Evolutionary conservation across 306 rosid species (phyloP), one percentile per base, ranked within the genome.

Genomic region (Pueraria montana): DNA sequence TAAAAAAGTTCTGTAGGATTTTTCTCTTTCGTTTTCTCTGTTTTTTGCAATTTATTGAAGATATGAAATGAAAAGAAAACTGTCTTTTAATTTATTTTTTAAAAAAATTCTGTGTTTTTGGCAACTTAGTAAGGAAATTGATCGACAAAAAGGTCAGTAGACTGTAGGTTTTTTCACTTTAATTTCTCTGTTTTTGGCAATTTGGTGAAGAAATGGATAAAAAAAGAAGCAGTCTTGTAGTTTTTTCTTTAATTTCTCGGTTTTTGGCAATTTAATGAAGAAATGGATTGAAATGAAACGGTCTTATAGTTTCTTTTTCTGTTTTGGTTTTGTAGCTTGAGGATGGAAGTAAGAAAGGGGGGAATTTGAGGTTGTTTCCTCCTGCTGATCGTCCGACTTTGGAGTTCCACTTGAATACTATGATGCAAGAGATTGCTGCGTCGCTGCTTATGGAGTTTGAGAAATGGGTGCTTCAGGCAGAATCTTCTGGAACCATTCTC

Each of bases 371-470:
- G 88, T 82, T 94, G 93, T 96, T 96, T 85, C 99, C 99, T 4
- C 99, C 99, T 0, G 96, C 97, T 2, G 99, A 96, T 88, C 91
- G 87, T 26, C 91, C 89, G 0, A 90, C 97, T 0, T 89, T 87
- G 90, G 99, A 96, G 85, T 86, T 96, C 74, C 99, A 96, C 81
- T 68, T 94, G 89, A 90, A 91, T 71, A 96, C 97, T 6, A 96
- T 96, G 99, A 94, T 96, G 96, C 99, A 96, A 85, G 99, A 96
- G 78, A 89, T 96, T 65, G 99, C 99, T 16, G 97, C 97, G 0
- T 89, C 95, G 2, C 34, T 96, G 88, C 90, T 96, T 72, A 96
- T 96, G 99, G 97, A 94, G 82, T 94, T 94, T 72, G 99, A 96
- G 86, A 96, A 96, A 43, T 96, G 99, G 99, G 99, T 92, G 82